Evolutionary conservation across 1,284 basidiomycete species (phyloP), one percentile per base, ranked within the genome.

Genomic region (Erythrobasidium hasegawianum): DNA sequence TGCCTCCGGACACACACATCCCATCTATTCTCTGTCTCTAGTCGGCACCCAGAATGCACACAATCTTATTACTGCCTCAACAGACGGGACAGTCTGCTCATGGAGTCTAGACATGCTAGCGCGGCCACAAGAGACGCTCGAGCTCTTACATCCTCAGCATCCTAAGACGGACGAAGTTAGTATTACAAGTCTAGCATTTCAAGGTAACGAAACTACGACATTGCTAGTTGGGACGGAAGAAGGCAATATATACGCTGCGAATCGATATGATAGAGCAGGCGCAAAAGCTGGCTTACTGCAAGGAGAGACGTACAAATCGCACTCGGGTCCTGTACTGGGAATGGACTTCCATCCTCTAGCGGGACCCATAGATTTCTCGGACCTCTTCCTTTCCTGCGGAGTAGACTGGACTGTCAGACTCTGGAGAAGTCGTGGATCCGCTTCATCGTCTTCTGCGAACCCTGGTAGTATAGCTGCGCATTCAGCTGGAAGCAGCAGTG

Each of bases 81-180:
- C 94, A 1, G 96, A 99, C 76, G 96, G 96, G 0, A 88, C 88
- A 22, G 89, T 98, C 2, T 98, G 96, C 77, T 90, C 89, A 75
- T 99, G 96, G 96, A 82, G 95, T 41, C 88, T 97, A 1, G 96
- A 99, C 79, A 97, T 98, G 93, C 85, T 99, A 38, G 91, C 94
- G 1, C 88, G 93, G 74, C 96, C 96, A 2, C 92, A 95, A 81
- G 94, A 97, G 86, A 89, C 90, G 4, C 84, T 96, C 7, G 88
- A 92, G 72, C 82, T 97, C 1, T 79, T 87, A 2, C 89, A 93
- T 70, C 84, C 87, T 2, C 88, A 77, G 0, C 90, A 95, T 75
- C 90, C 87, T 80, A 96, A 95, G 80, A 97, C 93, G 0, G 88
- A 89, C 59, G 96, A 98, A 76, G 93, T 98, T 1, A 88, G 91